phyloP scores from a whole-genome alignment of 1,284 basidiomycete genomes.

The Farysia itapuensis region DNA sequence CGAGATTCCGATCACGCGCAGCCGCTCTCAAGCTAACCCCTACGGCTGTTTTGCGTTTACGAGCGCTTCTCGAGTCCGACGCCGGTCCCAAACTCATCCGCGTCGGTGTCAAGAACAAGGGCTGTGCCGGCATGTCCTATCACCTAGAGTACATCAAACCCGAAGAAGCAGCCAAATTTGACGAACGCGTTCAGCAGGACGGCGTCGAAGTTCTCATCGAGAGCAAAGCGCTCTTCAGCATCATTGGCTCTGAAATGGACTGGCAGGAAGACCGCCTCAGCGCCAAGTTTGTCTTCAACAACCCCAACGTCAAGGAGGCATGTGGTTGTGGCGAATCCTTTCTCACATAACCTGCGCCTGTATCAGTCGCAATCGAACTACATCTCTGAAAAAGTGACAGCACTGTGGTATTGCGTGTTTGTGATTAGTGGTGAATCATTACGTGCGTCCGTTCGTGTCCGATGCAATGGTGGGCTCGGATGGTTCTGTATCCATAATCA shows the following conservation, averaged over 20 bases:
- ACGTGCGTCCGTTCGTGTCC: no score
- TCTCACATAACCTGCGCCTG: slow-evolving; percentile 62
- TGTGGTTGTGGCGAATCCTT: slow-evolving; percentile 88
- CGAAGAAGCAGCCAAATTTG: slow-evolving; percentile 76
- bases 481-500: no score
- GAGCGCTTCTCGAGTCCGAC: slow-evolving; percentile 71
- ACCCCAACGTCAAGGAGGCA: slow-evolving; percentile 71
- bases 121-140: slow-evolving; percentile 97
- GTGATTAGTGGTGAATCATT: no score
- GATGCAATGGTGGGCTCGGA: no score
- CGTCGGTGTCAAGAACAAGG: slow-evolving; percentile 94
- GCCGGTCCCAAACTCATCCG: slow-evolving; percentile 84
- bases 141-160: slow-evolving; percentile 85
- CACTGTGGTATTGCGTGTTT: no score
- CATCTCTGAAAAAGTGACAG: no score
- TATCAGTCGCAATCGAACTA: no score
- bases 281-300: slow-evolving; percentile 89
- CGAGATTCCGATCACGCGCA: slow-evolving; percentile 42
- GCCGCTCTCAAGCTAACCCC: slow-evolving; percentile 63
- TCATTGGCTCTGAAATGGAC: slow-evolving; percentile 98
- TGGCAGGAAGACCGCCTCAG: slow-evolving; percentile 73
- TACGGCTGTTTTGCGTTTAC: slow-evolving; percentile 67
- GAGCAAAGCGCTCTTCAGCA: slow-evolving; percentile 93
- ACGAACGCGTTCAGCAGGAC: slow-evolving; percentile 82
- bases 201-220: slow-evolving; percentile 87